Evolutionary conservation across 1,284 basidiomycete species (phyloP).

Genomic region (Leccinum variabile): DNA sequence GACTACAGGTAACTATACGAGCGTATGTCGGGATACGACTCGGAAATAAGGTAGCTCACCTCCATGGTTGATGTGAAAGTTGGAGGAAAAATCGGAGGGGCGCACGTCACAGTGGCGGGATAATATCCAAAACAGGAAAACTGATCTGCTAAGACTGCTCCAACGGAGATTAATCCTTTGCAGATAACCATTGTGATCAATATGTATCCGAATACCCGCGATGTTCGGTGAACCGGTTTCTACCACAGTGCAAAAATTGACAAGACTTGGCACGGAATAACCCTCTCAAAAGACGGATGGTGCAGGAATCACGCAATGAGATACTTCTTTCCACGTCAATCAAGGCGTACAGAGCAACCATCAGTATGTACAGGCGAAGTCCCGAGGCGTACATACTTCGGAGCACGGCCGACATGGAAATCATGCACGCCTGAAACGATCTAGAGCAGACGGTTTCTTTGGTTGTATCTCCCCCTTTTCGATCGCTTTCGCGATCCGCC

Average conservation of each 20-base stretch:
- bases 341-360: background rate
- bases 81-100: background rate
- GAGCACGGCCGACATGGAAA: background rate
- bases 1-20: background rate
- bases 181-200: too few species aligned
- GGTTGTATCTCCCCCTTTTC: slow-evolving; percentile 42
- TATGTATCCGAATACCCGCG: too few species aligned
- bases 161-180: too few species aligned
- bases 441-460: slow-evolving; percentile 60
- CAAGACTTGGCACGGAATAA: background rate
- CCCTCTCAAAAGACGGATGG: background rate
- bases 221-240: background rate
- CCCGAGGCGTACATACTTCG: background rate
- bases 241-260: background rate
- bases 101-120: background rate
- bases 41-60: background rate
- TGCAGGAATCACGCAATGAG: background rate
- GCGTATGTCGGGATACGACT: background rate
- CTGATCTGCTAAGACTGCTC: too few species aligned
- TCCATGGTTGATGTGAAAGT: background rate
- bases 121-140: background rate
- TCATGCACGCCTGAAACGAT: slow-evolving; percentile 53
- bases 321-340: background rate
- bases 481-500: slow-evolving; percentile 44
- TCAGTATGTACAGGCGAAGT: background rate